Evolutionary conservation across 495 filamentous ascomycete genomes (phyloP), one percentile per base, ranked within the genome.

Genomic region (Annulohypoxylon bovei): DNA sequence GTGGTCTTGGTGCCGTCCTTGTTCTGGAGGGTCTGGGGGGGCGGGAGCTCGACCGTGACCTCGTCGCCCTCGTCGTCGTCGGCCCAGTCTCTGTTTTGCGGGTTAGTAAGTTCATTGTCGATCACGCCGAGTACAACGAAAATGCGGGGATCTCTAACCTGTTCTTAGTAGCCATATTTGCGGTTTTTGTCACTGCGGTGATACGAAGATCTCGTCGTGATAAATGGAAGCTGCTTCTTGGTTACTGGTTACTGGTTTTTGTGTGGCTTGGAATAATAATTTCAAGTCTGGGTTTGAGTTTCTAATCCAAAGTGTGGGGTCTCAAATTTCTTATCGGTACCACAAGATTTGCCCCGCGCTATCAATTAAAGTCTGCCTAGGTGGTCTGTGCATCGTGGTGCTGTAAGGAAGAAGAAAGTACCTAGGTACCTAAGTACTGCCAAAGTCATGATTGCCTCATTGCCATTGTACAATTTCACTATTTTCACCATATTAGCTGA

Each of bases 1-100:
- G 95, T 91, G 37, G 96, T 98, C 81, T 97, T 96, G 77, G 93
- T 97, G 74, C 96, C 95, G 78, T 99, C 95, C 84, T 97, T 94
- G 90, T 98, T 98, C 69, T 88, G 89, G 77, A 91, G 94, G 65
- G 95, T 90, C 81, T 94, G 89, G 62, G 90, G 90, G 50, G 92
- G 86, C 56, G 96, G 95, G 69, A 98, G 91, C 30, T 89, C 88
- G 76, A 86, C 85, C 76, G 88, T 81, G 79, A 90, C 86, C 82
- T 98, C 95, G 73, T 97, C 93, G 82, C 93, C 90, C 66, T 97
- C 93, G 63, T 88, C 87, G 76, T 98, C 95, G 84, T 98, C 96
- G 77, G 95, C 96, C 95, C 95, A 99, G 87, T 98, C 85, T 74
- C 82, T 83, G 72, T 80, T 80, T 18, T 62, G 47, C 9, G 53